Evolutionary conservation across 1,284 basidiomycete genomes (phyloP).

Genomic region (Microbotryum lychnidis-dioicae): DNA sequence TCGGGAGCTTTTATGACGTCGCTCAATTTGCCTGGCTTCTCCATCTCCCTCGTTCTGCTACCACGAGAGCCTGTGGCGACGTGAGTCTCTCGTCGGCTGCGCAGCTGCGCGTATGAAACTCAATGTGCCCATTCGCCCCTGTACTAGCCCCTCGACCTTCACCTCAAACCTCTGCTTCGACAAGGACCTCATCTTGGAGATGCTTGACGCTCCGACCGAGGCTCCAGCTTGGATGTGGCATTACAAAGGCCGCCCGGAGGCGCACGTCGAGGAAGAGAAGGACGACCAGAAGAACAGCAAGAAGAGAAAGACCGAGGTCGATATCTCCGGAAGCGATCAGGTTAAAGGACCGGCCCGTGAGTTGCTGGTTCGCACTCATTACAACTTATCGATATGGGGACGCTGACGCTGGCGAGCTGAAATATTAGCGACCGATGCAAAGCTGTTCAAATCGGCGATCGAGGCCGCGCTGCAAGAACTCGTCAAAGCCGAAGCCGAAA

Average conservation of each 20-base stretch:
- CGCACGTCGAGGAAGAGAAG: constrained; percentile 27
- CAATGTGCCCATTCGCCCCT: constrained; percentile 15
- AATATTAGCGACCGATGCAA: constrained; percentile 25
- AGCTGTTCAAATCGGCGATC: constrained; percentile 53
- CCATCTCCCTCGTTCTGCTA: constrained; percentile 73
- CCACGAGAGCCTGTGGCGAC: constrained; percentile 44
- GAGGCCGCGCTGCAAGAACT: constrained; percentile 60
- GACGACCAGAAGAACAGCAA: constrained; percentile 24
- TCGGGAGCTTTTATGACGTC: constrained; percentile 57
- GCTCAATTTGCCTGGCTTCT: constrained; percentile 91
- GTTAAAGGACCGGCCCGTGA: constrained; percentile 27
- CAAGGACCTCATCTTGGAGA: constrained; percentile 54
- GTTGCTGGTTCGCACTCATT: neutral
- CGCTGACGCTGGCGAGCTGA: neutral
- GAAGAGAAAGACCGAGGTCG: neutral
- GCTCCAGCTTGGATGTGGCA: constrained; percentile 65
- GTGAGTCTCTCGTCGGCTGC: neutral
- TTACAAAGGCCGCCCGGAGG: constrained; percentile 26
- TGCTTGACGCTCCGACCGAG: constrained; percentile 65
- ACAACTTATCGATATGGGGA: neutral
- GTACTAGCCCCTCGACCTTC: neutral
- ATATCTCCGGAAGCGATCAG: constrained; percentile 6
- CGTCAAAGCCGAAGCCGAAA: constrained; percentile 71
- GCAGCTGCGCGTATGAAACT: constrained; percentile 34
- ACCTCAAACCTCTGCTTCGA: constrained; percentile 13